A percentile compares a stretch with the other conserved stretches of the same genome.
Conservation (phyloP, 2,329 filamentous ascomycete species). For the Pseudocercospora fijiensis region DNA sequence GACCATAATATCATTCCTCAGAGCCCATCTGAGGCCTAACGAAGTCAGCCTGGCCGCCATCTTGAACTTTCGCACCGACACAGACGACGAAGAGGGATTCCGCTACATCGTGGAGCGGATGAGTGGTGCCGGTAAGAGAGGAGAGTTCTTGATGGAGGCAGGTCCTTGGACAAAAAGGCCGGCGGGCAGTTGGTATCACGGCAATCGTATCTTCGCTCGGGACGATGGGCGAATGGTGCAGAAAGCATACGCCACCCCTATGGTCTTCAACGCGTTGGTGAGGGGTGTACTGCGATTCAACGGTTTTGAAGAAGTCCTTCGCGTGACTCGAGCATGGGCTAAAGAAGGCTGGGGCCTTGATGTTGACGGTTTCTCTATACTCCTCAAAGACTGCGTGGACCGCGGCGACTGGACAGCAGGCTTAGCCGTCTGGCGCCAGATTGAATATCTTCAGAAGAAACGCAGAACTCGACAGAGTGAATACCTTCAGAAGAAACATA, state of each 20-base stretch:
- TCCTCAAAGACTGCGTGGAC: constrained; percentile 45
- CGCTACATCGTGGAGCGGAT: constrained; percentile 43
- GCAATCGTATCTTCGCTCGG: constrained; percentile 27
- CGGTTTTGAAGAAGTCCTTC: constrained; percentile 46
- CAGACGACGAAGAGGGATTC: constrained; percentile 39
- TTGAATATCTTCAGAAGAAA: constrained; percentile 23
- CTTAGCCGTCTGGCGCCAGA: constrained; percentile 45
- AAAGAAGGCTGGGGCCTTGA: constrained; percentile 49
- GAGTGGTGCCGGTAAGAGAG: constrained; percentile 38
- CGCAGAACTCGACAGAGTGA: constrained; percentile 33
- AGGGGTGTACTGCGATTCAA: constrained; percentile 46
- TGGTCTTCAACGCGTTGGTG: constrained; percentile 46
- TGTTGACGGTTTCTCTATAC: constrained; percentile 39
- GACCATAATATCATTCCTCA: constrained; percentile 34
- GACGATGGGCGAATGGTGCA: constrained; percentile 41
- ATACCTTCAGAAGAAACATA: not conserved
- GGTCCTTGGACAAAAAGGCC: constrained; percentile 6
- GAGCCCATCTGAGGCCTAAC: constrained; percentile 46
- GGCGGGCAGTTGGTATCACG: constrained; percentile 39
- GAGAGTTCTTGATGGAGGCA: constrained; percentile 43
- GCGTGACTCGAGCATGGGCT: constrained; percentile 45
- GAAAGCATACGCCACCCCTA: constrained; percentile 46
- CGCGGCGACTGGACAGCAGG: constrained; percentile 41
- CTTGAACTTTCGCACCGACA: constrained; percentile 42
- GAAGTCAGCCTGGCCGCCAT: constrained; percentile 46